Evolutionary conservation across 495 filamentous ascomycete species (phyloP), one percentile per base, ranked within the genome.

Genomic region (Lasiosphaeria ovina): DNA sequence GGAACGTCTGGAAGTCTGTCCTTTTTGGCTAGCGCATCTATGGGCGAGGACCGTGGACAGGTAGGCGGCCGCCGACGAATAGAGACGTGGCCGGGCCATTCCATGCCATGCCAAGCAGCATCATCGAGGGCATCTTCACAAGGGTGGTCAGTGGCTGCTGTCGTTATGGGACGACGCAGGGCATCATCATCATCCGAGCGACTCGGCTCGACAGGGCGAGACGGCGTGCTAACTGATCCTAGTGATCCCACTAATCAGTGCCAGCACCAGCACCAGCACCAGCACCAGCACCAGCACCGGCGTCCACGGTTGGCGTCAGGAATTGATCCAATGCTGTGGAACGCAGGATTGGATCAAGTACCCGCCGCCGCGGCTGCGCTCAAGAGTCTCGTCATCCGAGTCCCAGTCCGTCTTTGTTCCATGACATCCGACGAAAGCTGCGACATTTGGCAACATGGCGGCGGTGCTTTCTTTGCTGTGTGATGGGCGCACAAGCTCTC

Each of bases 1-100:
- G 60, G 71, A 70, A 71, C 68, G 55, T 71, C 60, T 69, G 59
- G 66, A 71, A 72, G 66, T 62, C 55, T 70, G 34, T 51, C 55
- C 64, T 59, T 12, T 12, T 16, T 32, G 11, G 55, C 40, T 17
- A 48, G 48, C 24, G 24, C 24, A 24, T 0, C 24, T 24, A 24
- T 17, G 38, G 34, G 44, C 55, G 59, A 61, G 59, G 55, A 38
- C 40, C 11, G 51, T 36, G 38, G 35, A 59, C 38, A 35, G 17
- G 14, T 4, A 17, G 16, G 24, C 40, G 8, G 51, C 44, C 38
- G 53, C 31, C 35, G 44, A 35, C 16, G 59, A 45, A 50, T n/a
- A 34, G 6, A 35, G 55, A 45, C 6, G 11, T 32, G 24, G 50
- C 49, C 32, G 16, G 34, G 36, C 4, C 17, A 31, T 45, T 35